phyloP scores from a whole-genome alignment of 371 early-diverging fungal genomes.

The Quaeritorhiza haematococci region DNA sequence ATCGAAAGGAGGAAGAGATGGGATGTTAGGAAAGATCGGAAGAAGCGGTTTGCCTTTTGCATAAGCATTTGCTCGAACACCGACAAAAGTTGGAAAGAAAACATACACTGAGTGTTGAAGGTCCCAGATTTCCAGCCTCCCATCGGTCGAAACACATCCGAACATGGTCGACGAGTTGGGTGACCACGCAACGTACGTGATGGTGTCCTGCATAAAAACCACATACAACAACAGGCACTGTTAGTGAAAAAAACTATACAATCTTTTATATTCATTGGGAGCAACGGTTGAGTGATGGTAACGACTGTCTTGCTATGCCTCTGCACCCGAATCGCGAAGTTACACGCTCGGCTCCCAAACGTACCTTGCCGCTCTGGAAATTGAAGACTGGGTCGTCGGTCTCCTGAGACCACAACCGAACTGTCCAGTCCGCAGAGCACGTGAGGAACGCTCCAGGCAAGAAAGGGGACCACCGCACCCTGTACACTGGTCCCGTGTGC shows the following conservation, averaged over 20 bases:
- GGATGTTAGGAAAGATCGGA: neutral
- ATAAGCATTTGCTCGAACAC: neutral
- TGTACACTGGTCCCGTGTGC: conserved; percentile 47
- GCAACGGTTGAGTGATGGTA: neutral
- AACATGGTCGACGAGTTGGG: conserved; percentile 40
- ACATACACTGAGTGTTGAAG: conserved; percentile 40
- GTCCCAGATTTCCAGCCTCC: conserved; percentile 56
- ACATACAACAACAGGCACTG: neutral
- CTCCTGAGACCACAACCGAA: conserved; percentile 44
- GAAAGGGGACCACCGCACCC: conserved; percentile 48
- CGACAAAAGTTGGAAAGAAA: conserved; percentile 5
- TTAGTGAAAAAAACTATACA: conserved; percentile 1
- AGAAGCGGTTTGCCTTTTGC: neutral
- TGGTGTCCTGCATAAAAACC: conserved; percentile 28
- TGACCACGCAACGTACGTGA: conserved; percentile 49
- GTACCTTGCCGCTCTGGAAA: conserved; percentile 46
- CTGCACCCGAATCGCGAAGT: no score
- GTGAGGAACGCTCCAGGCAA: conserved; percentile 31
- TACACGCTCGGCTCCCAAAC: no score
- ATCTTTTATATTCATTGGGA: neutral
- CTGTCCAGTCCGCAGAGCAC: conserved; percentile 48
- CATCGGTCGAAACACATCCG: conserved; percentile 42
- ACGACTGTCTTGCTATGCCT: no score
- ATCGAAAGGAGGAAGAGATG: neutral
- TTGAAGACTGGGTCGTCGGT: conserved; percentile 37